Conservation (phyloP, 208 protist species). For the Porcisia hertigi region DNA sequence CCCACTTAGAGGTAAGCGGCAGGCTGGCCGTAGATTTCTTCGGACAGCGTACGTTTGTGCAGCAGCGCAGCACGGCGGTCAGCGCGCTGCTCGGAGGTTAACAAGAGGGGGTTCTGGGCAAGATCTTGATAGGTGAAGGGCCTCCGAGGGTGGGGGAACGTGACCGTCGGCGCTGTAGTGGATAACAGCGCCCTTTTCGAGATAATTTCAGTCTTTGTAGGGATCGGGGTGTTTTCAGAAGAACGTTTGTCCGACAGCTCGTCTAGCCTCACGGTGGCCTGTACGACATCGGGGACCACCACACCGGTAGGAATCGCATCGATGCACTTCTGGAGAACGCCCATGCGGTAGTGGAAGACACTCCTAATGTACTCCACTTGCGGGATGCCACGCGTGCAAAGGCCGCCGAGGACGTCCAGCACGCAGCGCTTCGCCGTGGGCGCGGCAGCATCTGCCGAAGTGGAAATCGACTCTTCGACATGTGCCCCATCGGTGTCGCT, state of each 20-base stretch:
- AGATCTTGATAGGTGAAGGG: conserved; percentile 23
- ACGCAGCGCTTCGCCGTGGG: background rate
- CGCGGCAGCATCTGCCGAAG: background rate
- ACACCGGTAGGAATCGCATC: conserved; percentile 11
- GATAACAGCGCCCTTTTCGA: background rate
- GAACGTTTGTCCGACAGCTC: background rate
- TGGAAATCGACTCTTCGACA: background rate
- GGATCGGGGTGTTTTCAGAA: background rate
- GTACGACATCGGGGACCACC: conserved; percentile 24
- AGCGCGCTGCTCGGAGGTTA: conserved; percentile 13
- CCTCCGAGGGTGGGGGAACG: conserved; percentile 17
- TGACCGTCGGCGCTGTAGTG: conserved; percentile 1
- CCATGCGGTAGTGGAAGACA: conserved; percentile 25
- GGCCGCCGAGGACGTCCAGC: conserved; percentile 2
- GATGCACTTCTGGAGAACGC: conserved; percentile 19
- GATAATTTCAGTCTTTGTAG: background rate
- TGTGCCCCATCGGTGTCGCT: conserved; percentile 3
- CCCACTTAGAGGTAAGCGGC: conserved; percentile 5
- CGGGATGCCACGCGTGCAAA: conserved; percentile 21
- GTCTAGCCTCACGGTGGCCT: background rate
- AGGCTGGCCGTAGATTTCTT: conserved; percentile 19
- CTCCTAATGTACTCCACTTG: conserved; percentile 22
- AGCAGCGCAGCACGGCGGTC: conserved; percentile 17
- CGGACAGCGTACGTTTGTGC: conserved; percentile 18
- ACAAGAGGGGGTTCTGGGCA: conserved; percentile 12